Evolutionary conservation across 1,284 basidiomycete genomes (phyloP), one percentile per base, ranked within the genome.

Genomic region (Tetrapyrgos nigripes): DNA sequence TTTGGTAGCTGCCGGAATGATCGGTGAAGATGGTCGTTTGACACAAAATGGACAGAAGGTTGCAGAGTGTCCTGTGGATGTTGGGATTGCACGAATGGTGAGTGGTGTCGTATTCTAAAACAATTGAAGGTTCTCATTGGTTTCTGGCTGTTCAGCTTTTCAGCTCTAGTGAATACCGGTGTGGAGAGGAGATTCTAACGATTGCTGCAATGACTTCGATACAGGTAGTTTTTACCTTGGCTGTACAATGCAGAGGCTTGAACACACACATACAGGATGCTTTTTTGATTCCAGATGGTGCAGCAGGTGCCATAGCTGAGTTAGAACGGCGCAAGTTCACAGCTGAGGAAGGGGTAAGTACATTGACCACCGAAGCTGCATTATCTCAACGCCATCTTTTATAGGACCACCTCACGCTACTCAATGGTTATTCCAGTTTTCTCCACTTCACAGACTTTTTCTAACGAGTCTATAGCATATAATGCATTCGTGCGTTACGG

Each of bases 191-290:
- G 71, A 92, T 97, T 46, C 76, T 99, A 53, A 94, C 94, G 0
- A 97, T 99, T 59, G 92, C 96, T 1, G 95, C 97, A 0, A 98
- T 99, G 94, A 93, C 92, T 9, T 85, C 93, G 3, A 85, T 97
- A 10, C 94, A 96, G 77, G 93, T 90, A 53, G n/a, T n/a, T n/a
- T 54, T 76, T 62, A 2, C 27, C 40, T 44, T 4, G 23, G 14
- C 17, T 43, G 19, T 24, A 9, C 21, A 14, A 46, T 47, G 13
- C 14, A 21, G 28, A 48, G 8, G 24, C 6, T 29, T 19, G 19
- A 26, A n/a, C 31, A 35, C 29, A 9, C 14, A 9, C 51, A 14
- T 59, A 11, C 60, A 96, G 91, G 94, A 97, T 70, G 87, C 91
- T 3, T 98, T 98, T 72, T 73, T 96, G 33, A 91, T 93, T 53